Base-by-base conservation (phyloP, 192 early-diverging fungal species). In the Podila minutissima region DNA sequence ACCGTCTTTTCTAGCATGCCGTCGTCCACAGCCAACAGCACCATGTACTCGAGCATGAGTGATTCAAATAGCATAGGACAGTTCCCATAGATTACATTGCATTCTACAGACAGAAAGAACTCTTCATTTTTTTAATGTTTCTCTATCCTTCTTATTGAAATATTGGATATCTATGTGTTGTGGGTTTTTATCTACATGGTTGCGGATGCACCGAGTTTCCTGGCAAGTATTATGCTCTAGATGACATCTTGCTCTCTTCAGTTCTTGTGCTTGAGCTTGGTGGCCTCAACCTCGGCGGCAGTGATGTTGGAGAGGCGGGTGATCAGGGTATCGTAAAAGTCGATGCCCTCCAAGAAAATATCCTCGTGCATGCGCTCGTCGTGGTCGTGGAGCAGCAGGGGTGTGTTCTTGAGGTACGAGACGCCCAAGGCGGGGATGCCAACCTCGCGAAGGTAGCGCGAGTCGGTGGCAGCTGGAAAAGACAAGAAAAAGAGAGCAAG, bases 351-450 rank as follows among this genome's bases (percentile, higher is more conserved):
- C 55, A 95, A 68, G 66, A 94, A 92, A 61, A 89, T 74, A 58
- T 89, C 87, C 81, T 95, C 93, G 83, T 90, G 89, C 64, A 97
- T 87, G 50, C 89, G 92, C 86, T 97, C 95, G 77, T 97, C 87
- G 76, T 97, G 94, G 82, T 95, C 94, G 64, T 97, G 95, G 60
- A 96, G 82, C 51, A 96, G 76, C 55, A 95, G 84, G 4, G 94
- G 94, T 9, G 89, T 88, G 83, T 93, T 91, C 76, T 90, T 85
- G 75, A 96, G 87, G 24, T 93, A 93, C n/a, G 92, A 93, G 60
- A 97, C 92, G 55, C 95, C 95, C 69, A 95, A 84, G 4, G 92
- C 92, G 3, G 93, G 94, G 31, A 97, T 87, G 13, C 94, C 94
- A 0, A 91, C 84, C 58, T 87, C 85, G 62, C 94, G 90, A 69